These are phyloP conservation scores for Colletotrichum liriopes DNA, from an alignment of 2,329 filamentous ascomycete genomes.

Conservation along the genomic window DNA sequence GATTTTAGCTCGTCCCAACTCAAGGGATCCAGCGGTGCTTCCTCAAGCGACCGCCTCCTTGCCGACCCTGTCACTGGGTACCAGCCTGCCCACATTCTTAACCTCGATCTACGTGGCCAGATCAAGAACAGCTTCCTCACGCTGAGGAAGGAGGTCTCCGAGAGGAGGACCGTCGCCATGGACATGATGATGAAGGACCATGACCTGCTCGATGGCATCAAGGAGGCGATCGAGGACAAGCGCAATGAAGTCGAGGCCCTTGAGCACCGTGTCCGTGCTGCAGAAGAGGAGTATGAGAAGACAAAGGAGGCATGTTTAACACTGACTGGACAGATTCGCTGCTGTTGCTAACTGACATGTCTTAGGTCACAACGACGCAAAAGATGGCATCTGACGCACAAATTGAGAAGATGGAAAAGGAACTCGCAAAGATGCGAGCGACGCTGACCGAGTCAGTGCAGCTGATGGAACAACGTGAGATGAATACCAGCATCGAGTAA, in stretches of 20 bases:
- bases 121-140: conserved; percentile 84
- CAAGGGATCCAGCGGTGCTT: conserved; percentile 59
- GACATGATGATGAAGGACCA: conserved; percentile 96
- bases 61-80: conserved; percentile 89
- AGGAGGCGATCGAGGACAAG: conserved; percentile 98
- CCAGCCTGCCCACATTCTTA: conserved; percentile 89
- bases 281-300: conserved; percentile 94
- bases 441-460: conserved; percentile 89
- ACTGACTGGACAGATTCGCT: background rate
- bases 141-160: conserved; percentile 92
- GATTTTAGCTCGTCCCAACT: conserved; percentile 79
- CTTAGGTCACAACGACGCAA: conserved; percentile 80
- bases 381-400: conserved; percentile 92
- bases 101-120: conserved; percentile 87
- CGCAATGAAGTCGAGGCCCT: conserved; percentile 92
- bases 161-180: conserved; percentile 84
- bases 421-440: conserved; percentile 92
- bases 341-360: background rate
- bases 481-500: conserved; percentile 96
- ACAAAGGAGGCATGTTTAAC: conserved; percentile 79
- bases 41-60: conserved; percentile 80
- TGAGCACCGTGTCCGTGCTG: conserved; percentile 88
- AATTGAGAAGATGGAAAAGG: conserved; percentile 99
- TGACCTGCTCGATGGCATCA: conserved; percentile 93
- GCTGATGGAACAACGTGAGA: conserved; percentile 93